Percentiles rank a stretch among this genome's conserved stretches.
Evolutionary conservation across 2,329 filamentous ascomycete genomes (phyloP).

Genomic region (Podosphaera fusca): DNA sequence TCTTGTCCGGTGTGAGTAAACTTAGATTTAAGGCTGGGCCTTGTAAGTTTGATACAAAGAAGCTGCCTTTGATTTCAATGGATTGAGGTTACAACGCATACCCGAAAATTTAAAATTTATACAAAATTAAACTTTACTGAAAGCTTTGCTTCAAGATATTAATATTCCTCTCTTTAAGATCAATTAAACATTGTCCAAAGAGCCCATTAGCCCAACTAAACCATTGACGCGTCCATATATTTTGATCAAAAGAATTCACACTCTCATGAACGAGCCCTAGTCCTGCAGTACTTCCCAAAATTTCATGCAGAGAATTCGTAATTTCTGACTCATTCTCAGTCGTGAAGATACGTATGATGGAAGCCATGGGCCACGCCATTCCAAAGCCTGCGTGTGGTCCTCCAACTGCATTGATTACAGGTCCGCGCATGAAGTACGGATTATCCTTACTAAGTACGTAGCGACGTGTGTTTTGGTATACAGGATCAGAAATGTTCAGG

Average conservation of each 20-base stretch:
- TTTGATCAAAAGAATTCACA: constrained; percentile 21
- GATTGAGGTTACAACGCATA: background rate
- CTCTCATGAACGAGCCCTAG: constrained; percentile 26
- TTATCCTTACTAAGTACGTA: constrained; percentile 59
- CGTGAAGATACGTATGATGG: constrained; percentile 29
- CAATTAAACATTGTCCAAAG: constrained; percentile 63
- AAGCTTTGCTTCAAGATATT: constrained; percentile 31
- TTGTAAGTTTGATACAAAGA: background rate
- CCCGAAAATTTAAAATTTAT: no score
- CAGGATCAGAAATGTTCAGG: constrained; percentile 29
- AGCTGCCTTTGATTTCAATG: background rate
- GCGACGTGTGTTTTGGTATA: constrained; percentile 57
- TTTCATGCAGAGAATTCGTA: constrained; percentile 10
- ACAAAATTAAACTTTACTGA: constrained; percentile 15
- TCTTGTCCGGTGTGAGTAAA: no score
- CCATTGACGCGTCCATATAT: constrained; percentile 23
- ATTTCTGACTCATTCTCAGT: constrained; percentile 18
- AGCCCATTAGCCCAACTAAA: constrained; percentile 78
- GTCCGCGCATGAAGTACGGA: constrained; percentile 42
- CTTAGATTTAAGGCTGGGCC: no score
- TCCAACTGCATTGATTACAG: constrained; percentile 40
- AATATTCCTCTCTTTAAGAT: constrained; percentile 44
- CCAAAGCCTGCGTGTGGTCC: constrained; percentile 40
- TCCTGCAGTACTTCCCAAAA: constrained; percentile 10
- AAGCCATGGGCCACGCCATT: constrained; percentile 30